These are phyloP conservation scores for Teratosphaeria pseudoeucalypti DNA, from an alignment of 2,329 filamentous ascomycete species.

Conservation along the genomic window DNA sequence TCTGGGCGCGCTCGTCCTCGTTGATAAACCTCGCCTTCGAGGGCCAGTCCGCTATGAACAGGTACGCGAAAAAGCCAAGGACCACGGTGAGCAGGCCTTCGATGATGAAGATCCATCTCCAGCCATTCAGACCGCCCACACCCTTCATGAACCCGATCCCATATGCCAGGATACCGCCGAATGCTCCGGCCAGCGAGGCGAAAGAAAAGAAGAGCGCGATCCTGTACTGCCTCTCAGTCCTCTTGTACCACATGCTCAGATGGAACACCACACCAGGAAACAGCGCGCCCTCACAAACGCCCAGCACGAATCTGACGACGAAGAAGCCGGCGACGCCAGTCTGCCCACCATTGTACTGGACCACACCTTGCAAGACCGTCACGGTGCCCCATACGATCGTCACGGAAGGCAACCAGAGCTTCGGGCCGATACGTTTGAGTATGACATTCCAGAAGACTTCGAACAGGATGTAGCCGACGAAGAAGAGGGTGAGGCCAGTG, in stretches of 20 bases:
- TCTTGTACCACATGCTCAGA: conserved; percentile 66
- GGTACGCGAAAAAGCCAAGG: not conserved
- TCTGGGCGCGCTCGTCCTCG: conserved; percentile 48
- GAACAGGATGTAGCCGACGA: conserved; percentile 61
- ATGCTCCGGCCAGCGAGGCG: conserved; percentile 46
- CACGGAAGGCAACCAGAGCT: conserved; percentile 31
- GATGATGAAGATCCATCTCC: conserved; percentile 44
- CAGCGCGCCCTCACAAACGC: conserved; percentile 39
- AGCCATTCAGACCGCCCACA: conserved; percentile 40
- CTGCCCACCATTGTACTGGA: conserved; percentile 19
- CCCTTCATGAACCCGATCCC: conserved; percentile 41
- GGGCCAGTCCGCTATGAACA: conserved; percentile 31
- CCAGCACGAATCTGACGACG: conserved; percentile 31
- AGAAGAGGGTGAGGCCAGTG: conserved; percentile 49
- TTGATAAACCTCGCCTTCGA: conserved; percentile 38
- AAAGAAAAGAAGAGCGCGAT: conserved; percentile 48
- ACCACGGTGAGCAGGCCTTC: conserved; percentile 38
- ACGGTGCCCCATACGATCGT: conserved; percentile 33
- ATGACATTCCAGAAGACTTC: conserved; percentile 32
- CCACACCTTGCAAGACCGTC: conserved; percentile 19
- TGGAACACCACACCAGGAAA: conserved; percentile 56
- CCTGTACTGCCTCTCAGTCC: conserved; percentile 56
- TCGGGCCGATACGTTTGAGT: conserved; percentile 35
- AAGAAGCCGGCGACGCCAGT: conserved; percentile 22
- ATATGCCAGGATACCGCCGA: conserved; percentile 37